phyloP scores from a whole-genome alignment of 2,329 filamentous ascomycete species.

The Nigrograna mackinnonii region DNA sequence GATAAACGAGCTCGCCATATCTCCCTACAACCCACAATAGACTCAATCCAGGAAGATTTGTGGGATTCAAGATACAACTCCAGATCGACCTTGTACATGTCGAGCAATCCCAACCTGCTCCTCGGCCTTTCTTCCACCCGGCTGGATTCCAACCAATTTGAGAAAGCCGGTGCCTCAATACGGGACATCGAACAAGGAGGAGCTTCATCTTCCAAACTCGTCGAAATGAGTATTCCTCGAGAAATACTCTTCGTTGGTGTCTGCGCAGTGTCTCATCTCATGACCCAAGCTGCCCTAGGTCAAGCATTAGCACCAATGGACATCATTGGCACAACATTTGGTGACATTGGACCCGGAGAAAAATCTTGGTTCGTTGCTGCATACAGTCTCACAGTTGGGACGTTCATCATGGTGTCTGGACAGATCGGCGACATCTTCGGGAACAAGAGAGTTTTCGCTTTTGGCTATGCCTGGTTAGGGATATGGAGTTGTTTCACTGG shows the following conservation, averaged over 20 bases:
- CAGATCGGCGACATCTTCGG: conserved; percentile 50
- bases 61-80: too few species aligned
- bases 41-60: too few species aligned
- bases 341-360: conserved; percentile 44
- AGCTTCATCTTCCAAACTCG: too few species aligned
- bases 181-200: too few species aligned
- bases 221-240: conserved; percentile 20
- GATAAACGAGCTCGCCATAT: too few species aligned
- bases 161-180: too few species aligned
- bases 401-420: conserved; percentile 50
- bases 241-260: conserved; percentile 31
- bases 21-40: too few species aligned
- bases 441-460: conserved; percentile 45
- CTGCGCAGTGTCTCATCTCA: conserved; percentile 30
- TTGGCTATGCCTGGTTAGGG: conserved; percentile 45
- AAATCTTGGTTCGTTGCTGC: conserved; percentile 49
- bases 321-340: conserved; percentile 50
- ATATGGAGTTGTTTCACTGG: conserved; percentile 46
- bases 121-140: too few species aligned
- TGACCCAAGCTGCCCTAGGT: conserved; percentile 32
- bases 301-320: conserved; percentile 45
- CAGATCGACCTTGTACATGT: too few species aligned
- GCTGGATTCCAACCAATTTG: too few species aligned
- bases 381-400: conserved; percentile 48
- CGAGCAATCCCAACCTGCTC: too few species aligned